Conservation (phyloP, 495 filamentous ascomycete species). For the Penicillium cosmopolitanum region DNA sequence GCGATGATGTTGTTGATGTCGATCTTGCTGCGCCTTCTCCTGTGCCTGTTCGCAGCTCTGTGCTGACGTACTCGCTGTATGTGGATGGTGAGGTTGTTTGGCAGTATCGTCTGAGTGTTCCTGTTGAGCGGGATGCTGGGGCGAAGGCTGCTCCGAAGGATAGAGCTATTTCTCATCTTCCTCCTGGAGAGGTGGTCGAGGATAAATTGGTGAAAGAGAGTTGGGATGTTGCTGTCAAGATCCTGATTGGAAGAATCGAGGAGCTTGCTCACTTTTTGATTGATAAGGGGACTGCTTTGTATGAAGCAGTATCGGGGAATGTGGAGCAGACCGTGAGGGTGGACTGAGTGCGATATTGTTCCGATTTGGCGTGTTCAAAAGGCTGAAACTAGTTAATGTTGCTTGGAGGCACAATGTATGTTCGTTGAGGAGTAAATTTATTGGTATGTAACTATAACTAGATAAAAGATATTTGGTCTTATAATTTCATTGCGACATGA, state of each 20-base stretch:
- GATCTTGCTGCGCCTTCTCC: conserved; percentile 42
- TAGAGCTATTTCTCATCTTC: conserved; percentile 10
- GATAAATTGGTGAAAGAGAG: conserved; percentile 24
- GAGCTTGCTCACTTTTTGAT: conserved; percentile 13
- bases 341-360: conserved; percentile 10
- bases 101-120: conserved; percentile 58
- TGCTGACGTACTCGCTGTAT: conserved; percentile 80
- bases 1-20: conserved; percentile 58
- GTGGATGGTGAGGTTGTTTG: conserved; percentile 79
- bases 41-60: conserved; percentile 39
- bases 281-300: conserved; percentile 10
- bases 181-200: conserved; percentile 34
- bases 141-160: background rate
- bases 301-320: conserved; percentile 18
- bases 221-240: conserved; percentile 24
- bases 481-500: background rate
- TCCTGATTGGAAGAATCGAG: conserved; percentile 23
- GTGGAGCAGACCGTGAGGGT: conserved; percentile 19
- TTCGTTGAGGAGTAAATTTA: background rate
- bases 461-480: conserved; percentile 1
- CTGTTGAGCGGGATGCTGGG: conserved; percentile 21
- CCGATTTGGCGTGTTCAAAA: too few relatives aligned
- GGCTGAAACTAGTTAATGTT: too few relatives aligned
- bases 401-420: too few relatives aligned
- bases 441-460: conserved; percentile 2